Conservation (phyloP, 2,329 filamentous ascomycete genomes). For the Didymella keratinophila region DNA sequence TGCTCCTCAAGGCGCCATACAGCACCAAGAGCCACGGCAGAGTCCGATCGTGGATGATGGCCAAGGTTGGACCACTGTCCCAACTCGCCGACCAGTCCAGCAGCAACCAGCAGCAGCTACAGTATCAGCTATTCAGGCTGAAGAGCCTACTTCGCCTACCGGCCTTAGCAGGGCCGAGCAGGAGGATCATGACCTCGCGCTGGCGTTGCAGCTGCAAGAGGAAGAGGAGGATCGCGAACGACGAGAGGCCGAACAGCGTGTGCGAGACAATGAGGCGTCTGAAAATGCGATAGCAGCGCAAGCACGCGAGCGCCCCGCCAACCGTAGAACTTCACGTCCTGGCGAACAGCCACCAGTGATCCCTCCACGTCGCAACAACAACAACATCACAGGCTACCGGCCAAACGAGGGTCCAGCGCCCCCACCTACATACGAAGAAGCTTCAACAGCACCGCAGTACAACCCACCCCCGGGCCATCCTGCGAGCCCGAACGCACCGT, state of each 20-base stretch:
- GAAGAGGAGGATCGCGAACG: constrained; percentile 85
- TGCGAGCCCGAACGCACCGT: constrained; percentile 47
- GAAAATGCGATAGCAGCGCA: constrained; percentile 70
- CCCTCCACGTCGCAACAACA: constrained; percentile 53
- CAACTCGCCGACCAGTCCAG: constrained; percentile 45
- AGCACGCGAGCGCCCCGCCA: constrained; percentile 31
- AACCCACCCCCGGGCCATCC: constrained; percentile 59
- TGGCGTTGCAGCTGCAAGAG: constrained; percentile 92
- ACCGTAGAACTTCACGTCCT: constrained; percentile 39
- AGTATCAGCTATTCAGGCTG: constrained; percentile 23
- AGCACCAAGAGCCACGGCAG: constrained; percentile 36
- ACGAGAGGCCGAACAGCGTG: constrained; percentile 64
- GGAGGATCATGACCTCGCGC: constrained; percentile 82
- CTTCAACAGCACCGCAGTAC: constrained; percentile 64
- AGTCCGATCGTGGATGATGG: constrained; percentile 46
- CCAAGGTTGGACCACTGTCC: constrained; percentile 66
- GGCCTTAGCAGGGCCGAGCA: constrained; percentile 68
- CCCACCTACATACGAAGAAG: constrained; percentile 72
- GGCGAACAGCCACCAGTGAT: constrained; percentile 55
- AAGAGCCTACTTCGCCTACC: constrained; percentile 34
- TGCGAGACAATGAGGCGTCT: constrained; percentile 72
- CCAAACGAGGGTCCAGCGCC: constrained; percentile 60
- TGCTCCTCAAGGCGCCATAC: constrained; percentile 34
- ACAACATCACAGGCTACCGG: constrained; percentile 46
- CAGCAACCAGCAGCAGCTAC: constrained; percentile 20